phyloP scores from a whole-genome alignment of 257 asterid genomes.

The Rehmannia glutinosa region DNA sequence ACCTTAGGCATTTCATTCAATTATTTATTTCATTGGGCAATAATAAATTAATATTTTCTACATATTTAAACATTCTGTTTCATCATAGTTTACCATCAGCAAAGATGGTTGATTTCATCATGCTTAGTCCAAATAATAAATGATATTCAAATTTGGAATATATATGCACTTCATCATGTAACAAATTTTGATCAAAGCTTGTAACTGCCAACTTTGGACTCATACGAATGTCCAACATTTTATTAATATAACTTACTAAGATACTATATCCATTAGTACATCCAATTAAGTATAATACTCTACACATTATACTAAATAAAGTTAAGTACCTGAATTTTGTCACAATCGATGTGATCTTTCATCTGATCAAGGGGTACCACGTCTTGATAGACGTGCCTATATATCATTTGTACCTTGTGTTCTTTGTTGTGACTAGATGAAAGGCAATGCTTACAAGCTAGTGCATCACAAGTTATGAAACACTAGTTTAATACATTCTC shows the following conservation, averaged over 20 bases:
- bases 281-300: not conserved
- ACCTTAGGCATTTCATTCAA: too few species aligned
- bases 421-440: not conserved
- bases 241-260: not conserved
- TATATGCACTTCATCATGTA: not conserved
- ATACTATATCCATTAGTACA: too few species aligned
- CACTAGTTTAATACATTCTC: constrained; percentile 23
- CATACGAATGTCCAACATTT: not conserved
- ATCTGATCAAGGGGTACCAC: constrained; percentile 27
- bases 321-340: constrained; percentile 24
- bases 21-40: not conserved
- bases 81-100: too few species aligned
- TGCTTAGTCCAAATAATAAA: not conserved
- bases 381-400: constrained; percentile 33
- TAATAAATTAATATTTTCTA: too few species aligned
- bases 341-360: constrained; percentile 15
- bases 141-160: not conserved
- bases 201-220: not conserved
- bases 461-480: constrained; percentile 20
- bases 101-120: not conserved
- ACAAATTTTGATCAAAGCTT: not conserved
- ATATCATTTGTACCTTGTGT: constrained; percentile 17
- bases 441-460: constrained; percentile 21
- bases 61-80: too few species aligned
- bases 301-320: not conserved